Conservation (phyloP, 2,329 filamentous ascomycete species). For the Alternaria infectoria region DNA sequence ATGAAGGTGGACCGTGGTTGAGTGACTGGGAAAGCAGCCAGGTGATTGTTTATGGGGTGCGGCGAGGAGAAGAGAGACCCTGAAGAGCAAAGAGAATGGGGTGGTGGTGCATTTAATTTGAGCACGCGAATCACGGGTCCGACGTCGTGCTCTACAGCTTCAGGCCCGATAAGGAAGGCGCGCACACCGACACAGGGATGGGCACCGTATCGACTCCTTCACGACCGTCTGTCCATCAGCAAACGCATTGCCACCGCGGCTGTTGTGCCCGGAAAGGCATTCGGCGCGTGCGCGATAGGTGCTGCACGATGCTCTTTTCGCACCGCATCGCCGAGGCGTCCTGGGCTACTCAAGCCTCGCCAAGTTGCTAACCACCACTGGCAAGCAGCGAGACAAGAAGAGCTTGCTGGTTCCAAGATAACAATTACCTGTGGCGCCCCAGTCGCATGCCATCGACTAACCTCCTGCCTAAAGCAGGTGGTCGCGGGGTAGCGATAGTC, state of each 20-base stretch:
- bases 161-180: constrained; percentile 20
- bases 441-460: constrained; percentile 3
- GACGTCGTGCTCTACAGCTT: constrained; percentile 10
- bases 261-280: constrained; percentile 13
- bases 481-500: background rate
- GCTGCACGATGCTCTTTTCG: constrained; percentile 15
- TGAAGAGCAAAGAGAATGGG: constrained; percentile 8
- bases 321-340: constrained; percentile 18
- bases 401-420: constrained; percentile 19
- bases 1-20: background rate
- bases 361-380: constrained; percentile 18
- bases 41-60: constrained; percentile 7
- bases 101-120: constrained; percentile 16
- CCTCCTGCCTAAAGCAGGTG: constrained; percentile 17
- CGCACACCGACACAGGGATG: constrained; percentile 11
- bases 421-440: constrained; percentile 16
- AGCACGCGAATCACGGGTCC: constrained; percentile 9
- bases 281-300: constrained; percentile 7
- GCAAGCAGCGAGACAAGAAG: constrained; percentile 18
- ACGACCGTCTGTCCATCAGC: constrained; percentile 13
- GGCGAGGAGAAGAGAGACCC: constrained; percentile 23
- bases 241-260: constrained; percentile 26
- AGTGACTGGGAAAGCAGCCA: constrained; percentile 9
- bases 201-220: constrained; percentile 2
- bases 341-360: constrained; percentile 15